Conservation (phyloP, 192 early-diverging fungal species). For the Helicostylum pulchrum region DNA sequence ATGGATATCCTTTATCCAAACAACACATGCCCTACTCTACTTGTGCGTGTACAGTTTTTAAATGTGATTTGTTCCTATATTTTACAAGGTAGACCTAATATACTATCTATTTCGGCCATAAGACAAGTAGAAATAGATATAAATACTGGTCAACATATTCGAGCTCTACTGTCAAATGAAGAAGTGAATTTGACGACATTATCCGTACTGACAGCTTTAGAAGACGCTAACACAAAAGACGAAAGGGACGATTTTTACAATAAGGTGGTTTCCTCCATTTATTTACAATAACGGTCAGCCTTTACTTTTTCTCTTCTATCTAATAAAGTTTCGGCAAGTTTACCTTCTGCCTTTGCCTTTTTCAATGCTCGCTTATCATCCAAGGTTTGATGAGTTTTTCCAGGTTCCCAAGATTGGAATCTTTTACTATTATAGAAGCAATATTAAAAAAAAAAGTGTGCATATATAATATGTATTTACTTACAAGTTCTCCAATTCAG, state of each 20-base stretch:
- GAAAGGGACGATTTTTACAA: too few relatives aligned
- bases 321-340: constrained; percentile 68
- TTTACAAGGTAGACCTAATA: not conserved
- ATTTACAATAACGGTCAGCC: constrained; percentile 82
- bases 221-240: too few relatives aligned
- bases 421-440: constrained; percentile 50
- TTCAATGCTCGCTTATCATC: constrained; percentile 54
- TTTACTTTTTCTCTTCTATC: constrained; percentile 82
- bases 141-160: too few relatives aligned
- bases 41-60: too few relatives aligned
- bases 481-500: constrained; percentile 73
- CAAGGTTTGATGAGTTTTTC: constrained; percentile 51
- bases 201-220: too few relatives aligned
- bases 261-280: constrained; percentile 14
- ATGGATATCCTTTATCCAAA: too few relatives aligned
- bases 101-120: too few relatives aligned
- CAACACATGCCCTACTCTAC: too few relatives aligned
- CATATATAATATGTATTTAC: not conserved
- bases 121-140: too few relatives aligned
- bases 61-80: not conserved
- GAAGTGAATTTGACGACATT: too few relatives aligned
- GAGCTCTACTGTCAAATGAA: too few relatives aligned
- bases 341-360: constrained; percentile 68
- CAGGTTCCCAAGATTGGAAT: constrained; percentile 73
- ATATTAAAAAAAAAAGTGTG: not conserved